Conservation (phyloP, 257 asterid species). For the Plantago ovata region DNA sequence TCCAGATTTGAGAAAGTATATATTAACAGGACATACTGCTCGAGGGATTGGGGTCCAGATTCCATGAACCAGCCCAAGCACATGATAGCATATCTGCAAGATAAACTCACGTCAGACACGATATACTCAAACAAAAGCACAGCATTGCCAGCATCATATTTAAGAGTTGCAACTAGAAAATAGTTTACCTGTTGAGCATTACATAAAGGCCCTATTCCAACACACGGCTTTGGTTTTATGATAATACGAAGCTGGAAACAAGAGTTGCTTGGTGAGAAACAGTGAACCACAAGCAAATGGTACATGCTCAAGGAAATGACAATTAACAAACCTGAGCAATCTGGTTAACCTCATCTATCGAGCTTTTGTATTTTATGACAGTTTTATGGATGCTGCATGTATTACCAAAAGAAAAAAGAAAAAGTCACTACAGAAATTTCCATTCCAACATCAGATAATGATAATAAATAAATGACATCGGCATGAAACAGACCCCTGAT, state of each 20-base stretch:
- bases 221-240: conserved; percentile 76
- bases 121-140: conserved; percentile 5
- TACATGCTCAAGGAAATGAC: conserved; percentile 16
- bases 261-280: conserved; percentile 26
- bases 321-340: conserved; percentile 64
- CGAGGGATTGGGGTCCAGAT: conserved; percentile 96
- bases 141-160: neutral
- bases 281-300: conserved; percentile 6
- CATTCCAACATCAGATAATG: neutral
- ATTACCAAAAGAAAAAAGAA: conserved; percentile 17
- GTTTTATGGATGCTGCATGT: conserved; percentile 49
- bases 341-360: conserved; percentile 64
- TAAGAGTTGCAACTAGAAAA: conserved; percentile 10
- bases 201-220: conserved; percentile 88
- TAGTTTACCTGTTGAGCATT: conserved; percentile 71
- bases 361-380: conserved; percentile 47
- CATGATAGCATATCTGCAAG: conserved; percentile 84
- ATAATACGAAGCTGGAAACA: conserved; percentile 71
- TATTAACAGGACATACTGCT: conserved; percentile 52
- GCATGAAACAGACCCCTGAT: neutral
- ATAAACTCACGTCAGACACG: conserved; percentile 22
- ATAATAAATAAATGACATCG: neutral
- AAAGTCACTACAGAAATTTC: conserved; percentile 1
- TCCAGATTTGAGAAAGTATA: neutral
- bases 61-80: conserved; percentile 90